Evolutionary conservation across 768 basidiomycete genomes (phyloP).

Genomic region (Aureoboletus auriporus): DNA sequence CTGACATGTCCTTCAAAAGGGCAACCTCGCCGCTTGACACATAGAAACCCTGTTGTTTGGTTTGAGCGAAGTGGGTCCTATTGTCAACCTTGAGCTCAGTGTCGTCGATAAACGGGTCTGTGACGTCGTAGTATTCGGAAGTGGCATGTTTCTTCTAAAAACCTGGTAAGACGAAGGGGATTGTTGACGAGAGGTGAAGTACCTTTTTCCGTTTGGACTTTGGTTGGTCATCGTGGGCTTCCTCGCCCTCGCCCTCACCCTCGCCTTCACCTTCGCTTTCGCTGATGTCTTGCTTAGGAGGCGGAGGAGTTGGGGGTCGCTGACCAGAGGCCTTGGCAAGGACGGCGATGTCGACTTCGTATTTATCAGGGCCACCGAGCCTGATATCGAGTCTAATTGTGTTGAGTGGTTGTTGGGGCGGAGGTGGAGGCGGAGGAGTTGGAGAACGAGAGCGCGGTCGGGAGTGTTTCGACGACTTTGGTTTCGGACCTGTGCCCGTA

Average conservation of each 20-base stretch:
- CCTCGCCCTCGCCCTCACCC: conserved; percentile 28
- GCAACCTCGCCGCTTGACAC: conserved; percentile 88
- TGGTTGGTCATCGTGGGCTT: conserved; percentile 31
- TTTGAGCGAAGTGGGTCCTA: conserved; percentile 86
- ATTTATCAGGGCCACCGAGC: conserved; percentile 70
- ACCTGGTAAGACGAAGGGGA: conserved; percentile 2
- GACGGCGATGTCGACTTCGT: conserved; percentile 63
- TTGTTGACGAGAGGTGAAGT: conserved; percentile 9
- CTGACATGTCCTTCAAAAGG: conserved; percentile 70
- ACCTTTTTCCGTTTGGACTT: conserved; percentile 39
- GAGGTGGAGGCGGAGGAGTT: conserved; percentile 47
- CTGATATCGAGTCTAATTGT: conserved; percentile 68
- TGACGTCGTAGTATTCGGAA: conserved; percentile 83
- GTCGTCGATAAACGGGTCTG: conserved; percentile 97
- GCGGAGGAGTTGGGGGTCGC: conserved; percentile 52
- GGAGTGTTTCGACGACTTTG: conserved; percentile 46
- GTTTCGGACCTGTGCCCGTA: conserved; percentile 39
- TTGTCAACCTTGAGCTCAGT: conserved; percentile 89
- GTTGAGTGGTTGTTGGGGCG: conserved; percentile 45
- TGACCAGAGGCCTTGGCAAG: conserved; percentile 65
- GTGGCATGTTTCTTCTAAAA: conserved; percentile 46
- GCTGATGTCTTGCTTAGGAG: conserved; percentile 46
- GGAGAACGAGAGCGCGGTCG: conserved; percentile 53
- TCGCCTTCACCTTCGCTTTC: conserved; percentile 41
- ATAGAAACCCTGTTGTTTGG: conserved; percentile 91